Evolutionary conservation across 1,284 basidiomycete genomes (phyloP).

Genomic region (Leccinum huronense): DNA sequence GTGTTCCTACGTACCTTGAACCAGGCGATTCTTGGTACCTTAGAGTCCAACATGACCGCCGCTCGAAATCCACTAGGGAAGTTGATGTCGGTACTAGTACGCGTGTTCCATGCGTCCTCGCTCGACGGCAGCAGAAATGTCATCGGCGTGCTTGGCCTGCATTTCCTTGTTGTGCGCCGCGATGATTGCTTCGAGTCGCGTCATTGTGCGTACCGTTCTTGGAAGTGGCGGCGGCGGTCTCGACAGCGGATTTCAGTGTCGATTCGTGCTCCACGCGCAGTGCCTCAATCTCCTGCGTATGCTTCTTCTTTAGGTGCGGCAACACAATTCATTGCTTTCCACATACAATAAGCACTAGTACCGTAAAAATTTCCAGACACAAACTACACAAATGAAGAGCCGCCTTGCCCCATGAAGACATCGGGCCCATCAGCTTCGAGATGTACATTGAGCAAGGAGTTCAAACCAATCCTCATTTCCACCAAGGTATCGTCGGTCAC

Average conservation of each 20-base stretch:
- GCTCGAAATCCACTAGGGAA: constrained; percentile 1
- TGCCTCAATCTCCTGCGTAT: too few species aligned
- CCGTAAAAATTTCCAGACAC: too few species aligned
- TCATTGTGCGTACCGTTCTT: constrained; percentile 38
- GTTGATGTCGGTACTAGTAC: constrained; percentile 30
- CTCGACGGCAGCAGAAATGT: constrained; percentile 63
- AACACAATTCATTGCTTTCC: too few species aligned
- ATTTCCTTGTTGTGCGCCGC: constrained; percentile 47
- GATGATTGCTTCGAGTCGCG: constrained; percentile 46
- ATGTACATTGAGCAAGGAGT: too few species aligned
- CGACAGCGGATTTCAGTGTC: constrained; percentile 52
- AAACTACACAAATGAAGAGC: too few species aligned
- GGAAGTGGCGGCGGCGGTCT: constrained; percentile 38
- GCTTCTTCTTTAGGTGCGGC: too few species aligned
- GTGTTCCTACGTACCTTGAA: not conserved
- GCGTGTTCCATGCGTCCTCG: constrained; percentile 59
- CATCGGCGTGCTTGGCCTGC: constrained; percentile 48
- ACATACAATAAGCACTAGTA: too few species aligned
- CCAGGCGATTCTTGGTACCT: constrained; percentile 1
- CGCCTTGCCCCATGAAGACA: too few species aligned
- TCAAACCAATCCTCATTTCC: too few species aligned
- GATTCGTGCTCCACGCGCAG: constrained; percentile 52
- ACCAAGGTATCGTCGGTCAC: too few species aligned
- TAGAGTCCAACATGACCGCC: not conserved
- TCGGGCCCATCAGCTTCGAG: too few species aligned